These are phyloP conservation scores for Acanthamoeba sp. DNA, from an alignment of 208 protist genomes.

Conservation along the genomic window DNA sequence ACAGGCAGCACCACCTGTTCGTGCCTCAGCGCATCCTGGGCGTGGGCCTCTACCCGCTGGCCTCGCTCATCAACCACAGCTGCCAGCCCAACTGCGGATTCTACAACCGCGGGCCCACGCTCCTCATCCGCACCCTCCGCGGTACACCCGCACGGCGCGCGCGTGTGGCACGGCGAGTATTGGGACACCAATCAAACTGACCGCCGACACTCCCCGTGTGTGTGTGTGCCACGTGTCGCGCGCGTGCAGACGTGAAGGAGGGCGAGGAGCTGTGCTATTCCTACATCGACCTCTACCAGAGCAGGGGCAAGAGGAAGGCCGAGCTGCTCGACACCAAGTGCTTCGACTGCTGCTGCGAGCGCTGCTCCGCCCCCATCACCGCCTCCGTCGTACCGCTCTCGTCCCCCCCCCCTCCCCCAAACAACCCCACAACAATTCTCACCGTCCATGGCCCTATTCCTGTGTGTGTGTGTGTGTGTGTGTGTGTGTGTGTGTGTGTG, in stretches of 20 bases:
- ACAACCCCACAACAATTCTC: too few relatives aligned
- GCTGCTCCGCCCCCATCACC: background rate
- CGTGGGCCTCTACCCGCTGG: constrained; percentile 9
- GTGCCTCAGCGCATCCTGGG: constrained; percentile 15
- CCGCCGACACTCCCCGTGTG: background rate
- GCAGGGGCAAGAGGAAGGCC: background rate
- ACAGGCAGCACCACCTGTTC: background rate
- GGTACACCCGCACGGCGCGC: too few relatives aligned
- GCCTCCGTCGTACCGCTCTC: background rate
- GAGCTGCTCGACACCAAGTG: constrained; percentile 14
- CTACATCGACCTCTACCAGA: constrained; percentile 59
- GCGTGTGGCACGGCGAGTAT: too few relatives aligned
- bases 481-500: background rate
- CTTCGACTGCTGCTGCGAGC: constrained; percentile 15
- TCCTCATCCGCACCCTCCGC: background rate
- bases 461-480: too few relatives aligned
- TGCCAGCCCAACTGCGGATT: constrained; percentile 21
- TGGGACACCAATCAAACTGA: too few relatives aligned
- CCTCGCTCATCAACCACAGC: constrained; percentile 57
- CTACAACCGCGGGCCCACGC: background rate
- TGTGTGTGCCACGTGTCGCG: background rate
- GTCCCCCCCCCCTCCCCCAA: background rate
- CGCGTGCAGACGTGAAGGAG: background rate
- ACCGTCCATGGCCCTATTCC: too few relatives aligned
- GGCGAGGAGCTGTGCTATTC: constrained; percentile 58